Base-by-base conservation (phyloP, 257 asterid genomes). In the Voacanga thouarsii region DNA sequence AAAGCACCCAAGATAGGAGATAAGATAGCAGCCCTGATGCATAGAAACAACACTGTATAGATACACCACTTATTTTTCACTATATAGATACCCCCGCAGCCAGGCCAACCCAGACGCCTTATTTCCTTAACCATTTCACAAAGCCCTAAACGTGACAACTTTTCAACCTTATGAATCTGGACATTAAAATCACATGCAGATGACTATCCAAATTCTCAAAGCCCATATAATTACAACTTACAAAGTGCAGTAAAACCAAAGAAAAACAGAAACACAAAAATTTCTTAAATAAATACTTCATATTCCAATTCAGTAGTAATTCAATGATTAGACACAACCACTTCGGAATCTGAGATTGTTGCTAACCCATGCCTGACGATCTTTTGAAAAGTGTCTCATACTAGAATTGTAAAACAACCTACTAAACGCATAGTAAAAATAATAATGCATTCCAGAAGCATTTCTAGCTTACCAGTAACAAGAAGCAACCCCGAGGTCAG, bases 401-500 rank as follows among this genome's bases (percentile, higher is more conserved):
- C 43, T 30, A 12, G 55, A 7, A 44, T 21, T 9, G 57, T 43
- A n/a, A 66, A 41, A 11, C 5, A 45, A 49, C 19, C 24, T 55
- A 0, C 15, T 0, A 53, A 1, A 0, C 16, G 16, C 5, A 0
- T 3, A 0, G 6, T 21, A 0, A 15, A 39, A 37, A n/a, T 6
- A 63, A 45, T 18, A 21, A 49, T 23, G 19, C 4, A 37, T 75
- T 67, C 30, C 24, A 55, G n/a, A 2, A 3, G 8, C 64, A 49
- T 30, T 71, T 76, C 59, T 11, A 3, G 14, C 19, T 72, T 77
- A 82, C 86, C 86, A 28, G 83, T 79, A 15, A 82, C 51, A 41
- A 82, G 82, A 24, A 82, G 82, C 85, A 82, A 74, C 1, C 85
- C 85, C 15, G 85, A 82, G 16, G 79, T 26, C 7, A 78, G 79